Evolutionary conservation across 2,329 filamentous ascomycete species (phyloP), one percentile per base, ranked within the genome.

Genomic region (Juglanconis oblonga): DNA sequence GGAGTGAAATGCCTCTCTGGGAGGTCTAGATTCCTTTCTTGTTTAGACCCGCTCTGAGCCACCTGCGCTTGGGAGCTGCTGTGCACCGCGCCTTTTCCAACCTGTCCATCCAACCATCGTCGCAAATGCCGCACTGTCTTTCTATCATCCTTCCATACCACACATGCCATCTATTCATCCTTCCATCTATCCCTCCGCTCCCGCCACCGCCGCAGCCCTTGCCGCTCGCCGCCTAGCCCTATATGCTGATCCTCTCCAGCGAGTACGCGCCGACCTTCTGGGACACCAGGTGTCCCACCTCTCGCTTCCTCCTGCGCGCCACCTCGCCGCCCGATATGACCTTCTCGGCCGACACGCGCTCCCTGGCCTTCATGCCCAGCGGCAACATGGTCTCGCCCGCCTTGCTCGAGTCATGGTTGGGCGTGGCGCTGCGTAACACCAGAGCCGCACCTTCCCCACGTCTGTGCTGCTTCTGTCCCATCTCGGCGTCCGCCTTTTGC

Each of bases 251-350:
- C 74, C 86, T 85, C 77, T 97, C 92, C 65, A 94, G 82, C 51
- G 90, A 91, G 76, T 97, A 97, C 66, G 88, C 86, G 58, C 89
- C 90, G 63, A 93, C 88, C 71, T 87, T 88, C 76, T 90, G 89
- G 70, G 89, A 91, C 70, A 89, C 85, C 72, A 96, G 76, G 73
- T 90, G 86, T 17, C 90, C 91, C 61, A 88, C 87, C 76, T 96
- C 89, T 73, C 92, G 81, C 67, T 78, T 80, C 67, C 81, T 92
- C 66, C 91, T 84, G 71, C 83, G 78, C 64, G 87, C 81, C 45
- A 91, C 78, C 76, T 92, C 89, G 17, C 91, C 91, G 58, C 86
- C 87, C 51, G 82, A 79, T 66, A 87, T 78, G 66, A 90, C 77
- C 82, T 91, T 87, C 63, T 79, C 75, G 62, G 69, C 75, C 47